Conservation (phyloP, 1,139 yeast species). For the Suhomyces yuchorum region DNA sequence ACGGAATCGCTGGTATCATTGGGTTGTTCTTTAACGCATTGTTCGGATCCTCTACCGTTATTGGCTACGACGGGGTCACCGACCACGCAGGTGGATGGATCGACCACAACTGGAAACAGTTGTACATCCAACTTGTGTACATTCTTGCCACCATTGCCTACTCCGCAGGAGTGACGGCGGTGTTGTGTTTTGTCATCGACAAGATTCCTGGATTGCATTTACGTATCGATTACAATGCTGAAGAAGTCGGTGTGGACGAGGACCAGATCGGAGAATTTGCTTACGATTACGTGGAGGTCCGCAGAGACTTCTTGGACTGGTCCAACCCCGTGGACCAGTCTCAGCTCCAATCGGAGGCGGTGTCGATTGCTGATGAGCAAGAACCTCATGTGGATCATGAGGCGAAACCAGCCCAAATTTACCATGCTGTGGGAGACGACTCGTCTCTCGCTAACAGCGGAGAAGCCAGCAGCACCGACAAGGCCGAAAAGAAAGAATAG, state of each 20-base stretch:
- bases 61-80: slow-evolving; percentile 85
- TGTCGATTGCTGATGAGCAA: slow-evolving; percentile 4
- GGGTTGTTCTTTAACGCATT: slow-evolving; percentile 87
- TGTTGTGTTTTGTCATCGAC: slow-evolving; percentile 73
- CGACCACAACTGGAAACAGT: slow-evolving; percentile 85
- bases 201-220: slow-evolving; percentile 81
- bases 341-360: slow-evolving; percentile 14
- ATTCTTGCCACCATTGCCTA: slow-evolving; percentile 75
- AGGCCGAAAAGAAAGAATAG: slow-evolving; percentile 9
- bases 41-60: slow-evolving; percentile 83
- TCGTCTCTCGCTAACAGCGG: slow-evolving; percentile 9
- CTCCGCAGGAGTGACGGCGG: slow-evolving; percentile 73
- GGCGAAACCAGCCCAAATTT: slow-evolving; percentile 7
- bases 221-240: slow-evolving; percentile 82
- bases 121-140: slow-evolving; percentile 87
- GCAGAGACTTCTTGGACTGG: slow-evolving; percentile 87
- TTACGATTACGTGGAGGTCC: slow-evolving; percentile 93
- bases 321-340: slow-evolving; percentile 27
- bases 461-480: slow-evolving; percentile 11
- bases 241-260: slow-evolving; percentile 89
- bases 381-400: slow-evolving; percentile 10
- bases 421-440: slow-evolving; percentile 11
- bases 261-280: slow-evolving; percentile 99
- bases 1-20: slow-evolving; percentile 92
- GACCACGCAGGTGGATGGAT: slow-evolving; percentile 92